Conservation (phyloP, 2,329 filamentous ascomycete species). For the Aspergillus pseudoterreus region DNA sequence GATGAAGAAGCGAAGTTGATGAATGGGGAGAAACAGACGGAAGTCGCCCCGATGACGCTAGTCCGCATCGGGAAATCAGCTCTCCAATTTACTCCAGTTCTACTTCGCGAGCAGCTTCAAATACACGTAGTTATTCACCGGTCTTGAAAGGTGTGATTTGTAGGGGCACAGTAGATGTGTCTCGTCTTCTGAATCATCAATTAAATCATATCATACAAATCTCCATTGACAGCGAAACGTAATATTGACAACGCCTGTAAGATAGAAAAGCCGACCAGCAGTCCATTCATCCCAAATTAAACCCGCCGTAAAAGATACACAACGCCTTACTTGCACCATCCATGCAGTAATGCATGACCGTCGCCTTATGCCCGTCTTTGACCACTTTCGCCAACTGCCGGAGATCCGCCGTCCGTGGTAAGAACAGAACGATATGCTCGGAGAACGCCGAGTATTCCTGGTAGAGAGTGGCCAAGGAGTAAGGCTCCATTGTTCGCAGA, state of each 20-base stretch:
- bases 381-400: constrained; percentile 65
- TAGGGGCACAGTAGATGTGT: background rate
- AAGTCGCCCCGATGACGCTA: constrained; percentile 15
- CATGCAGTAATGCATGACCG: constrained; percentile 87
- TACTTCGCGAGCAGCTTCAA: background rate
- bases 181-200: background rate
- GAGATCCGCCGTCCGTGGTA: constrained; percentile 81
- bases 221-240: background rate
- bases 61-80: constrained; percentile 25
- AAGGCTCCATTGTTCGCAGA: constrained; percentile 81
- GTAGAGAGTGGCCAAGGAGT: constrained; percentile 64
- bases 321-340: constrained; percentile 78
- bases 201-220: background rate
- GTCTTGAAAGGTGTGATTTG: background rate
- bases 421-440: constrained; percentile 65
- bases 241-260: background rate
- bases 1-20: constrained; percentile 4
- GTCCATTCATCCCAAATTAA: constrained; percentile 33
- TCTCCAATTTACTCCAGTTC: constrained; percentile 2
- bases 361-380: constrained; percentile 54
- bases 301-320: constrained; percentile 57
- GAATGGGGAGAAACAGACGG: constrained; percentile 2
- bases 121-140: background rate
- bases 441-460: constrained; percentile 54
- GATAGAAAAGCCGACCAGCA: background rate